These are phyloP conservation scores for Clonostachys chloroleuca DNA, from an alignment of 2,329 filamentous ascomycete genomes.

Conservation along the genomic window DNA sequence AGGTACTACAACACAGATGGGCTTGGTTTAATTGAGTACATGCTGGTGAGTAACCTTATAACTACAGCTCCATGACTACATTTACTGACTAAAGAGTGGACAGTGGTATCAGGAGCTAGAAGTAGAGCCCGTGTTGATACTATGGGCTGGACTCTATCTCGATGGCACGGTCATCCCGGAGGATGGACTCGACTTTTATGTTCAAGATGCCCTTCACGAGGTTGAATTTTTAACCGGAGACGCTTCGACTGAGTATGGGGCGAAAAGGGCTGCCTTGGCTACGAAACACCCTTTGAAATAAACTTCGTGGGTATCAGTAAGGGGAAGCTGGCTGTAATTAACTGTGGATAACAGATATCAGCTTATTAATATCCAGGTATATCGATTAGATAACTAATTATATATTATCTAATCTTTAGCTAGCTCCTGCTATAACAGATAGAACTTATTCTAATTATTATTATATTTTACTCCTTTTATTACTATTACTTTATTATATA, in stretches of 20 bases:
- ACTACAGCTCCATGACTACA: neutral
- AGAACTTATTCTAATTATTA: too few species aligned
- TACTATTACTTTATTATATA: too few species aligned
- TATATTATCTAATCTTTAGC: too few species aligned
- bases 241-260: constrained; percentile 35
- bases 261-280: constrained; percentile 39
- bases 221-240: constrained; percentile 46
- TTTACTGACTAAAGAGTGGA: neutral
- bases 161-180: constrained; percentile 30
- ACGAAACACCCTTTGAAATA: constrained; percentile 42
- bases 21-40: constrained; percentile 45
- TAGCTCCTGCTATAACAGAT: too few species aligned
- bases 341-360: too few species aligned
- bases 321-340: neutral
- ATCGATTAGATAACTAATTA: too few species aligned
- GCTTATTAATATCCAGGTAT: too few species aligned
- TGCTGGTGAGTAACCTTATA: constrained; percentile 15
- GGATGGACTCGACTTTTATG: constrained; percentile 33
- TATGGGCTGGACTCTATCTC: constrained; percentile 13
- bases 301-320: constrained; percentile 41
- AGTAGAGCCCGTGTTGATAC: neutral
- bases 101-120: neutral
- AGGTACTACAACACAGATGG: constrained; percentile 35
- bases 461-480: too few species aligned
- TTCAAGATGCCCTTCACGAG: constrained; percentile 43